Evolutionary conservation across 2,329 filamentous ascomycete species (phyloP), one percentile per base, ranked within the genome.

Genomic region (Ophiostoma novo-ulmi): DNA sequence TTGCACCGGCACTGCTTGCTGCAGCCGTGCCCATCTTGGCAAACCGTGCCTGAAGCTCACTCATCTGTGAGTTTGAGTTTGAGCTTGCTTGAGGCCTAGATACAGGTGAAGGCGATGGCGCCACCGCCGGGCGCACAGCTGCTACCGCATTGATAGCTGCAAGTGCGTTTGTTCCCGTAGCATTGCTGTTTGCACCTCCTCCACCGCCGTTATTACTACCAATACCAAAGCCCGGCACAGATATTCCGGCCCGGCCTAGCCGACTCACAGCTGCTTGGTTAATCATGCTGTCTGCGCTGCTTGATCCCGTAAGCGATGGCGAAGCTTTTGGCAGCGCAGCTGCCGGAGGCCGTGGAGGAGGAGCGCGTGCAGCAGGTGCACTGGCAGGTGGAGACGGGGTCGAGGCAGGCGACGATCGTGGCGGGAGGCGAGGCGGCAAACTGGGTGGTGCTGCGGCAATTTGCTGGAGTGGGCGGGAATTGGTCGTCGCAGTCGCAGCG

Each of bases 151-250:
- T 58, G 10, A 72, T 71, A 6, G 73, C 44, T 1, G 74, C 55
- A 3, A 74, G 14, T 14, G 72, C 71, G 3, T 70, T 66, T 0
- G 69, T 14, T 11, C 39, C 39, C 4, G 22, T 5, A 3, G 63
- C 4, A 22, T 39, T 44, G 26, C 10, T 48, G 64, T 31, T 52
- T 14, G 17, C 73, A 44, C 73, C 75, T 66, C 67, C 73, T 55
- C 77, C 72, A 68, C 67, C 74, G 58, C 77, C 73, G 31, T 31
- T 31, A 31, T 31, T 31, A 31, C 31, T 31, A 3, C 88, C 89
- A 72, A 97, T 96, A 5, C 91, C 91, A 4, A 97, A 82, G 0
- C 86, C 90, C 0, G 93, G 90, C 0, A 97, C 92, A 0, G 89
- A 91, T 6, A 97, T 84, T 0, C 93, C 93, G 0, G 91, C 89